These are phyloP conservation scores for Halophytophthora polymorphica DNA, from an alignment of 352 stramenopile genomes.

Conservation along the genomic window DNA sequence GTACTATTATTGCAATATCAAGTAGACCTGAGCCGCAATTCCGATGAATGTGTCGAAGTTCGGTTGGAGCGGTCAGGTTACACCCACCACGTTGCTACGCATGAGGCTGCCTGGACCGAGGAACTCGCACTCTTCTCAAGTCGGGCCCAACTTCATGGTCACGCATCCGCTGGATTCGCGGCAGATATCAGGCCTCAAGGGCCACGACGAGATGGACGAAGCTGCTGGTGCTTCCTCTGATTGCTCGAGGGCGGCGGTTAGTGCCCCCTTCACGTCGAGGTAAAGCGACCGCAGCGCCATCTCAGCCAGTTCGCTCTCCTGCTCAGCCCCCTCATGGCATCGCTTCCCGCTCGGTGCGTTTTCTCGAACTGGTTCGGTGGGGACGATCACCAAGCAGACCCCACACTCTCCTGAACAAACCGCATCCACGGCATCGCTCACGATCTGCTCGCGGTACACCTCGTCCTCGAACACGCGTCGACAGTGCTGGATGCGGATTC, in stretches of 20 bases:
- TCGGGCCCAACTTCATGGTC: conserved; percentile 20
- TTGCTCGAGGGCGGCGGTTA: conserved; percentile 4
- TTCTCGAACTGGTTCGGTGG: neutral
- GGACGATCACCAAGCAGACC: conserved; percentile 36
- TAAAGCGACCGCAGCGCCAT: conserved; percentile 47
- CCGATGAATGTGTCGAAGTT: too few species aligned
- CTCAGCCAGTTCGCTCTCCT: conserved; percentile 27
- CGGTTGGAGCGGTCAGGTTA: too few species aligned
- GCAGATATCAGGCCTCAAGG: conserved; percentile 14
- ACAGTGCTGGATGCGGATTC: conserved; percentile 34
- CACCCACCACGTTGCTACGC: too few species aligned
- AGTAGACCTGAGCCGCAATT: too few species aligned
- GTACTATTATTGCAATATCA: too few species aligned
- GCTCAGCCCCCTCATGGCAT: neutral
- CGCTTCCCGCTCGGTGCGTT: neutral
- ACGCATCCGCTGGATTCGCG: conserved; percentile 25
- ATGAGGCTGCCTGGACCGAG: too few species aligned
- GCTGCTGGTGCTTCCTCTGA: conserved; percentile 1
- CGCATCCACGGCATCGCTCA: conserved; percentile 23
- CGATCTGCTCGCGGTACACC: conserved; percentile 35
- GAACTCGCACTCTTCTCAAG: neutral
- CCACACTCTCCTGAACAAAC: conserved; percentile 14
- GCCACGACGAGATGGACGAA: conserved; percentile 9
- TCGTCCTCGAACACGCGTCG: conserved; percentile 55
- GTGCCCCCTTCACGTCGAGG: conserved; percentile 35